A percentile compares a stretch with the other conserved stretches of the same genome.
Evolutionary conservation across 768 basidiomycete species (phyloP).

Genomic region (Boletellus ananiceps): DNA sequence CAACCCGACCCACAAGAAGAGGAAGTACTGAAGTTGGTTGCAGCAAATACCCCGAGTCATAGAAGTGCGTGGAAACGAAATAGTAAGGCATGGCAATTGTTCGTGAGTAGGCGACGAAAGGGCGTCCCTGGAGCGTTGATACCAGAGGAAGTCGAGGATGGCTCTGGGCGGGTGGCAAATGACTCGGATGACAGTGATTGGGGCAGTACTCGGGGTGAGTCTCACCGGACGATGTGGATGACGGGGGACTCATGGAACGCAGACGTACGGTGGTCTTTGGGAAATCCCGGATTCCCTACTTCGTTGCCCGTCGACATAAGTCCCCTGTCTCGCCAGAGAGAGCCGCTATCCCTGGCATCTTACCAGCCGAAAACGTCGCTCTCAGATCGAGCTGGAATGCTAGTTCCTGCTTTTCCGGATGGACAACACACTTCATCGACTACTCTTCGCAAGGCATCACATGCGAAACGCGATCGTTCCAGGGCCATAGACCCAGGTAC

Average conservation of each 20-base stretch:
- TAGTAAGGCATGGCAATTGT: slow-evolving; percentile 60
- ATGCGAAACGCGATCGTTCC: slow-evolving; percentile 63
- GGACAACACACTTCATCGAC: slow-evolving; percentile 36
- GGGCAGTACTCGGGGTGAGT: slow-evolving; percentile 27
- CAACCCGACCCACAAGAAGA: slow-evolving; percentile 41
- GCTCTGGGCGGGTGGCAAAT: slow-evolving; percentile 7
- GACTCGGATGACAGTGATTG: slow-evolving; percentile 23
- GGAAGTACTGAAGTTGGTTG: slow-evolving; percentile 59
- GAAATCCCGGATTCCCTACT: slow-evolving; percentile 37
- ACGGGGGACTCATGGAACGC: slow-evolving; percentile 6
- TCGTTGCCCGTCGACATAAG: slow-evolving; percentile 65
- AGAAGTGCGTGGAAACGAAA: slow-evolving; percentile 64
- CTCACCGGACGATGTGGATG: not conserved
- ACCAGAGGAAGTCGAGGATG: slow-evolving; percentile 35
- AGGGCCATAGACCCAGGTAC: slow-evolving; percentile 66
- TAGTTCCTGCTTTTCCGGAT: slow-evolving; percentile 26
- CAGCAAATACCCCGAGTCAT: slow-evolving; percentile 66
- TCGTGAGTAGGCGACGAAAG: slow-evolving; percentile 39
- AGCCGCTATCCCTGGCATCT: slow-evolving; percentile 49
- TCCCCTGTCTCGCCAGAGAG: slow-evolving; percentile 32
- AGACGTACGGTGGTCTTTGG: slow-evolving; percentile 28
- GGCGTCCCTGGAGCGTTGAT: slow-evolving; percentile 29
- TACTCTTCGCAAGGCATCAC: slow-evolving; percentile 54
- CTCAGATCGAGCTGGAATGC: slow-evolving; percentile 33
- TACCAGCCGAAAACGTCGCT: slow-evolving; percentile 52